Evolutionary conservation across 2,329 filamentous ascomycete genomes (phyloP).

Genomic region (Cladosporium sp.): DNA sequence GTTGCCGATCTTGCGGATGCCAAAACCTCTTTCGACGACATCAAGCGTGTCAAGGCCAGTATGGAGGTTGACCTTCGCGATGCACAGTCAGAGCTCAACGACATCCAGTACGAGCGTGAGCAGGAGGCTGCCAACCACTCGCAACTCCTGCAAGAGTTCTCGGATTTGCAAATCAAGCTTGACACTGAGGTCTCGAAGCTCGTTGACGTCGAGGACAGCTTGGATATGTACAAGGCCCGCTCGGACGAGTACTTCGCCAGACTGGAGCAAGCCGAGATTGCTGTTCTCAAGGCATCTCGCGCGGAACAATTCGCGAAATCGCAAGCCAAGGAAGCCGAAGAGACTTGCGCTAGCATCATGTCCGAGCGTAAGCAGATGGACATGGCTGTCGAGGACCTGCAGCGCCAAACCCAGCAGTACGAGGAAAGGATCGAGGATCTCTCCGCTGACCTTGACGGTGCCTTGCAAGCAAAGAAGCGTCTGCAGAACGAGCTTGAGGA

Average conservation of each 20-base stretch:
- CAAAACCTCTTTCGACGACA: slow-evolving; percentile 79
- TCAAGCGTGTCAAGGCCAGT: slow-evolving; percentile 74
- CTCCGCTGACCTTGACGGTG: slow-evolving; percentile 80
- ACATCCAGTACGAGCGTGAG: slow-evolving; percentile 72
- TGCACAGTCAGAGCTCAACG: slow-evolving; percentile 74
- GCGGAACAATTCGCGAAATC: slow-evolving; percentile 92
- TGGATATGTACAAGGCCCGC: slow-evolving; percentile 84
- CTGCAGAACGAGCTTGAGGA: slow-evolving; percentile 97
- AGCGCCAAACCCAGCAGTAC: slow-evolving; percentile 81
- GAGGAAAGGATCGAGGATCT: slow-evolving; percentile 91
- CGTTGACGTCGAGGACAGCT: slow-evolving; percentile 75
- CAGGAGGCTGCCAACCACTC: slow-evolving; percentile 83
- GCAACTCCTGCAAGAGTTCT: slow-evolving; percentile 86
- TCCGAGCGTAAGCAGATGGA: slow-evolving; percentile 90
- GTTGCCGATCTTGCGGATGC: slow-evolving; percentile 81
- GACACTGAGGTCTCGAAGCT: slow-evolving; percentile 85
- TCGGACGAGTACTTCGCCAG: slow-evolving; percentile 97
- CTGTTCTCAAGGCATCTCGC: slow-evolving; percentile 83
- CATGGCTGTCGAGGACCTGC: slow-evolving; percentile 78
- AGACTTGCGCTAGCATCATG: slow-evolving; percentile 85
- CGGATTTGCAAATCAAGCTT: slow-evolving; percentile 87
- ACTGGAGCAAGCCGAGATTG: slow-evolving; percentile 92
- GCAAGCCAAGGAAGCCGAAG: slow-evolving; percentile 85
- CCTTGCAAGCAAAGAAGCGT: slow-evolving; percentile 83
- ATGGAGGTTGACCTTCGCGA: slow-evolving; percentile 87